These are phyloP conservation scores for Chaetothyriales sp. DNA, from an alignment of 2,329 filamentous ascomycete species.

Conservation along the genomic window DNA sequence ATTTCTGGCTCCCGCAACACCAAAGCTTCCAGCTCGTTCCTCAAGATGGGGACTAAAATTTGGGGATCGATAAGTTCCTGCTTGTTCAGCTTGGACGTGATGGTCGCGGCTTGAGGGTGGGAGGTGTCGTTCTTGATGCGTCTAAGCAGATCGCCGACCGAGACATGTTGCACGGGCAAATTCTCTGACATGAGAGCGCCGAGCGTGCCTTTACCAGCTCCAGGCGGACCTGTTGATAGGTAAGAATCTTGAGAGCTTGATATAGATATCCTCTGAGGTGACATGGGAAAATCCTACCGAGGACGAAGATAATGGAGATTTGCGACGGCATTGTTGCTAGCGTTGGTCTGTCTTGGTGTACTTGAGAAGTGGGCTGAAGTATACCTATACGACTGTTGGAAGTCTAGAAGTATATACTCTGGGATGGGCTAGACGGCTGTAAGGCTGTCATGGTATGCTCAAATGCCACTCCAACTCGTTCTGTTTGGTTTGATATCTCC, in stretches of 20 bases:
- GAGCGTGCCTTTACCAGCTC: slow-evolving; percentile 24
- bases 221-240: slow-evolving; percentile 18
- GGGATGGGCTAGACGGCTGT: neutral
- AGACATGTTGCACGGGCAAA: slow-evolving; percentile 18
- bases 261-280: too few species aligned
- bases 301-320: slow-evolving; percentile 1
- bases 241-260: neutral
- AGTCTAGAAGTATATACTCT: too few species aligned
- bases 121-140: neutral
- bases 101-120: neutral
- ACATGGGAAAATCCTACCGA: neutral
- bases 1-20: neutral
- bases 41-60: slow-evolving; percentile 1
- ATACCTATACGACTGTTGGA: too few species aligned
- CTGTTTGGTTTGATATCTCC: too few species aligned
- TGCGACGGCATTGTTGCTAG: neutral
- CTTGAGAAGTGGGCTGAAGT: too few species aligned
- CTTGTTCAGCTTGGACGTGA: neutral
- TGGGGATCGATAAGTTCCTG: neutral
- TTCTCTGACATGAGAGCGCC: slow-evolving; percentile 16
- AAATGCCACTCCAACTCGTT: too few species aligned
- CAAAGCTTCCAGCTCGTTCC: neutral
- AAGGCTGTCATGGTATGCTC: too few species aligned
- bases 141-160: slow-evolving; percentile 20
- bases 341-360: too few species aligned